Conservation (phyloP, 345 rosid species). For the Geranium rotundifolium region DNA sequence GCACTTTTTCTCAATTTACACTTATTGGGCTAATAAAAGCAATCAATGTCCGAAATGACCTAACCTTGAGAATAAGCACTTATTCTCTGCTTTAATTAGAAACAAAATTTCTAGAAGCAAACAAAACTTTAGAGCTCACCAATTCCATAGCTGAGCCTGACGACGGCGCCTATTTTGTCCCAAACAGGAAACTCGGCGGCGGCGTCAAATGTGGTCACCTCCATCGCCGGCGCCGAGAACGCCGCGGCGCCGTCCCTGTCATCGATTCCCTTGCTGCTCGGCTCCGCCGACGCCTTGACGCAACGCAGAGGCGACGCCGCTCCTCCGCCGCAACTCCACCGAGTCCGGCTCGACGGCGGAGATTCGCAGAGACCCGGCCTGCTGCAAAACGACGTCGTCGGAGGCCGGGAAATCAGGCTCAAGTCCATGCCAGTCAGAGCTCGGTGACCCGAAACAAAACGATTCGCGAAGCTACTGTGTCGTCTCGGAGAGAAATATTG, state of each 20-base stretch:
- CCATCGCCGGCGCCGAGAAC: slow-evolving; percentile 49
- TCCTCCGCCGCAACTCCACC: neutral
- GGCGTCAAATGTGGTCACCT: slow-evolving; percentile 59
- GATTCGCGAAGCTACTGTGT: neutral
- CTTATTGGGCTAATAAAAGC: neutral
- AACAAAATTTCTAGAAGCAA: neutral
- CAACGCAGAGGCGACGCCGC: slow-evolving; percentile 6
- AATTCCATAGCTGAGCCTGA: slow-evolving; percentile 81
- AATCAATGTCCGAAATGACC: neutral
- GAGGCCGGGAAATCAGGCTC: neutral
- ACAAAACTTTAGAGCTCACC: slow-evolving; percentile 31
- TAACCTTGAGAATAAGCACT: too few species aligned
- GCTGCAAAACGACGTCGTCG: neutral
- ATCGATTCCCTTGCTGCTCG: slow-evolving; percentile 35
- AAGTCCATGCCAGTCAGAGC: neutral
- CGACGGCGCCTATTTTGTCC: slow-evolving; percentile 87
- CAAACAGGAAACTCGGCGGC: slow-evolving; percentile 65
- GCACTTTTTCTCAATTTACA: neutral
- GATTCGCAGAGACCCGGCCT: neutral
- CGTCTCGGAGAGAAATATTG: neutral
- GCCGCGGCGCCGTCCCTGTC: slow-evolving; percentile 15
- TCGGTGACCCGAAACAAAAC: neutral
- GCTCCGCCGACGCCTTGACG: slow-evolving; percentile 37
- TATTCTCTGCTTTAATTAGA: neutral
- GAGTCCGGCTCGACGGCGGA: neutral